A percentile compares a stretch with the other conserved stretches of the same genome.
These are phyloP conservation scores for Metschnikowia proteae DNA, from an alignment of 805 yeast genomes.

Conservation along the genomic window DNA sequence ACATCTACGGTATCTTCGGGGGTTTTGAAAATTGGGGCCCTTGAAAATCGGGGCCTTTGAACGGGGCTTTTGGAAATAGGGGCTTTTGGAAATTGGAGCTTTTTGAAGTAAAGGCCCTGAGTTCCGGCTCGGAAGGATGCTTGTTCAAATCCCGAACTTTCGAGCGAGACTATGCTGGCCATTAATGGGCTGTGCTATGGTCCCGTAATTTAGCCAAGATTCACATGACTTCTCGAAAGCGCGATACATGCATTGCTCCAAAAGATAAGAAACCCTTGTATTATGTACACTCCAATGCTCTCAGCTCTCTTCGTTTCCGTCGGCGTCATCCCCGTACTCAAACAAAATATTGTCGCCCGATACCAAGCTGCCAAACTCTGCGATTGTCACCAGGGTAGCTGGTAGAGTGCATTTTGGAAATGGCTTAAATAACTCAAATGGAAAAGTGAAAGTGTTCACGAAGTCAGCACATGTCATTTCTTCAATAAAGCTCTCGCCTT, in stretches of 20 bases:
- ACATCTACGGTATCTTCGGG: too few species aligned
- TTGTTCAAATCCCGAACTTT: background rate
- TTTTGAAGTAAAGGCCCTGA: too few species aligned
- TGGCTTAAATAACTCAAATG: slow-evolving; percentile 40
- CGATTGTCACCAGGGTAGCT: slow-evolving; percentile 9
- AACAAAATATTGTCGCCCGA: slow-evolving; percentile 38
- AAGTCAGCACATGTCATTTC: slow-evolving; percentile 19
- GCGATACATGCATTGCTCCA: background rate
- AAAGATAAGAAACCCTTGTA: background rate
- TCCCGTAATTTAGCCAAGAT: background rate
- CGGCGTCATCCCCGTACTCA: slow-evolving; percentile 28
- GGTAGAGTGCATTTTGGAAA: slow-evolving; percentile 34
- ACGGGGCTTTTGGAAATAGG: too few species aligned
- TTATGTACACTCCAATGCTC: background rate
- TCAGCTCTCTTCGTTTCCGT: slow-evolving; percentile 1
- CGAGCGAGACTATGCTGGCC: background rate
- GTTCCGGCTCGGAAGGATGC: too few species aligned
- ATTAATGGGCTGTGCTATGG: background rate
- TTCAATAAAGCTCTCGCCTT: slow-evolving; percentile 6
- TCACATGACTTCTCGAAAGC: background rate
- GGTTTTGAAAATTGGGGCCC: too few species aligned
- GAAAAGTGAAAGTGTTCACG: slow-evolving; percentile 24
- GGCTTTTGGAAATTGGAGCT: too few species aligned
- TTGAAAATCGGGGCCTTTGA: too few species aligned
- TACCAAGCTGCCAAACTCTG: slow-evolving; percentile 24